Evolutionary conservation across 768 basidiomycete species (phyloP), one percentile per base, ranked within the genome.

Genomic region (Mycena sanguinolenta): DNA sequence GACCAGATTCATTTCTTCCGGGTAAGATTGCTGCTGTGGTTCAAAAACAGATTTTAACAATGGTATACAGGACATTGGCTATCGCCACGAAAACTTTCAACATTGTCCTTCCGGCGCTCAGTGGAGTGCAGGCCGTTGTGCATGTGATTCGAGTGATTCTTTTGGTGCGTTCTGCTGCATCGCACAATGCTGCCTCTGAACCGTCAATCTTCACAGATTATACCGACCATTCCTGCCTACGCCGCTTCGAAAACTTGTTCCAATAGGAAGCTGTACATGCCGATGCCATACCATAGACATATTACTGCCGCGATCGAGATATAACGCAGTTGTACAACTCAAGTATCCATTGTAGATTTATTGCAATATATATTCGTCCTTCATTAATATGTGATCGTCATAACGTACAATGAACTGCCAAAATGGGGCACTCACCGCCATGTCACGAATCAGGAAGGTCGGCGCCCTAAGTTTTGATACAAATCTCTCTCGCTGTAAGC

Each of bases 61-160:
- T 95, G 17, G 82, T 74, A 80, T 23, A 21, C n/a, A 58, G 55
- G 94, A 96, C 74, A 94, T 97, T 44, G 96, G 95, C 0, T 97
- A 96, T 79, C 83, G 87, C 71, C 95, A 97, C 70, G 88, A 92
- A 64, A 90, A 88, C 6, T 95, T 94, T 83, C 90, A 92, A 75
- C 92, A 92, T 72, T 94, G 95, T 80, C 90, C 90, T 0, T 78
- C 83, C 68, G 90, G 89, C 19, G 82, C 85, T 12, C 75, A 81
- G 5, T 93, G 92, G 85, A 74, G 77, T 1, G 80, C 84, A 65
- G 90, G 91, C 5, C 88, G 87, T 55, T 95, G 94, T 76, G 87
- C 91, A 73, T 95, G 94, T 78, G 89, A 94, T 77, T 86, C 86
- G n/a, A 80, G 78, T 38, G 87, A 92, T 67, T 91, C 86, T 73